Percentiles rank a stretch among this genome's conserved stretches.
phyloP scores from a whole-genome alignment of 2,329 filamentous ascomycete genomes.

The Whalleya microplaca region DNA sequence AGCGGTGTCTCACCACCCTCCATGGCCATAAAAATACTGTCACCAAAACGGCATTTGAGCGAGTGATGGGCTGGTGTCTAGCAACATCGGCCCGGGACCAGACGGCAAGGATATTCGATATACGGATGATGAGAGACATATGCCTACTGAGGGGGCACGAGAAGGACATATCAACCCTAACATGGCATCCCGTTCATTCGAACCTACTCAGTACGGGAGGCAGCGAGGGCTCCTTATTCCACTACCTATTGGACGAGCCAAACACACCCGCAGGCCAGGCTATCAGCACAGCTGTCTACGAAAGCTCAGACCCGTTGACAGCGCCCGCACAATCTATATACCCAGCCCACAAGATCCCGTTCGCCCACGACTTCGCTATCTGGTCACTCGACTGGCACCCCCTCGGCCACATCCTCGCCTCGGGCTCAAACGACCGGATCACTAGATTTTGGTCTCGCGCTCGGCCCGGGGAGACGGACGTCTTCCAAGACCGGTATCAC shows the following conservation, averaged over 20 bases:
- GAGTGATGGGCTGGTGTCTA: constrained; percentile 79
- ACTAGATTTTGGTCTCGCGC: constrained; percentile 96
- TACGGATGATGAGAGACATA: constrained; percentile 98
- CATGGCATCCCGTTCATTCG: constrained; percentile 92
- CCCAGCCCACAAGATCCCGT: constrained; percentile 84
- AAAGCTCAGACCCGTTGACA: constrained; percentile 77
- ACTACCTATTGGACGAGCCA: constrained; percentile 95
- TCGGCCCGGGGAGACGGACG: constrained; percentile 83
- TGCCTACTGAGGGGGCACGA: constrained; percentile 92
- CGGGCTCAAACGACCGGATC: constrained; percentile 93
- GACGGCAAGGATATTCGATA: constrained; percentile 89
- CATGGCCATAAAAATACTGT: constrained; percentile 98
- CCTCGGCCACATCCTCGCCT: constrained; percentile 90
- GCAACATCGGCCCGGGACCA: constrained; percentile 94
- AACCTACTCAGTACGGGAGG: constrained; percentile 89
- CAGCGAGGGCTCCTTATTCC: constrained; percentile 84
- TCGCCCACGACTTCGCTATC: constrained; percentile 91
- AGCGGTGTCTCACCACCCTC: constrained; percentile 87
- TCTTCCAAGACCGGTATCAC: constrained; percentile 89
- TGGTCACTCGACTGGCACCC: constrained; percentile 99
- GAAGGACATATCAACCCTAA: constrained; percentile 89
- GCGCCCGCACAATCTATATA: constrained; percentile 89
- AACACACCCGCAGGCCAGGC: constrained; percentile 78
- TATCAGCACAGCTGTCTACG: constrained; percentile 78
- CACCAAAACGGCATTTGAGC: constrained; percentile 89